phyloP scores from a whole-genome alignment of 805 yeast species.

The Saccharomyces jurei region DNA sequence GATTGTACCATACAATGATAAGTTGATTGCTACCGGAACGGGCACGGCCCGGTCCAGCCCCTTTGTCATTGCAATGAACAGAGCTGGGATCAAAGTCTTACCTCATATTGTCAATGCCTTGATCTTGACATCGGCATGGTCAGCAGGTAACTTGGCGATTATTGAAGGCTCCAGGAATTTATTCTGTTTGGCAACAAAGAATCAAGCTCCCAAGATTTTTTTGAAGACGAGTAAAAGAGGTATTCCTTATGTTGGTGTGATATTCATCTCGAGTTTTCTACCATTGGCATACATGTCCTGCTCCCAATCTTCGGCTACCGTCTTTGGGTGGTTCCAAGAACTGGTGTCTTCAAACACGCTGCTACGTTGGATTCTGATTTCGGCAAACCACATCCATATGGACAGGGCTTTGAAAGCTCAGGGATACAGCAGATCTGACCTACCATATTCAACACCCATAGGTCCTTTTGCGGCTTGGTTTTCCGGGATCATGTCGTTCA shows the following conservation, averaged over 20 bases:
- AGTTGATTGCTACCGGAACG: constrained; percentile 26
- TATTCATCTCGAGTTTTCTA: not conserved
- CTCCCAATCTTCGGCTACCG: constrained; percentile 15
- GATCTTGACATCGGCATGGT: constrained; percentile 39
- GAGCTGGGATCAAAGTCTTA: constrained; percentile 41
- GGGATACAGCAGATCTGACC: constrained; percentile 5
- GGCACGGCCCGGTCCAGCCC: constrained; percentile 41
- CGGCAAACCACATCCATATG: constrained; percentile 29
- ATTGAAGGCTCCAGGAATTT: constrained; percentile 45
- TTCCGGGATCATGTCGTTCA: constrained; percentile 20
- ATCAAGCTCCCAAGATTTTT: constrained; percentile 42
- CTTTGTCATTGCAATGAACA: constrained; percentile 41
- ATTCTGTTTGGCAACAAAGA: constrained; percentile 34
- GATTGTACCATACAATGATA: constrained; percentile 40
- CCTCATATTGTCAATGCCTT: constrained; percentile 43
- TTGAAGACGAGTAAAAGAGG: constrained; percentile 40
- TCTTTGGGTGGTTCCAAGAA: constrained; percentile 32
- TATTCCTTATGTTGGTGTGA: constrained; percentile 39
- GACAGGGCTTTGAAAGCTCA: constrained; percentile 36
- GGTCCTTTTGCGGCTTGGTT: constrained; percentile 27
- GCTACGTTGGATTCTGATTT: constrained; percentile 29
- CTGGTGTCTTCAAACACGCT: constrained; percentile 29
- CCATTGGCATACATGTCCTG: not conserved
- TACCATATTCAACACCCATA: not conserved
- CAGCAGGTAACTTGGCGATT: constrained; percentile 36